Percentiles rank a stretch among this genome's conserved stretches.
phyloP scores from a whole-genome alignment of 2,329 filamentous ascomycete genomes.

The Bipolaris bicolor region DNA sequence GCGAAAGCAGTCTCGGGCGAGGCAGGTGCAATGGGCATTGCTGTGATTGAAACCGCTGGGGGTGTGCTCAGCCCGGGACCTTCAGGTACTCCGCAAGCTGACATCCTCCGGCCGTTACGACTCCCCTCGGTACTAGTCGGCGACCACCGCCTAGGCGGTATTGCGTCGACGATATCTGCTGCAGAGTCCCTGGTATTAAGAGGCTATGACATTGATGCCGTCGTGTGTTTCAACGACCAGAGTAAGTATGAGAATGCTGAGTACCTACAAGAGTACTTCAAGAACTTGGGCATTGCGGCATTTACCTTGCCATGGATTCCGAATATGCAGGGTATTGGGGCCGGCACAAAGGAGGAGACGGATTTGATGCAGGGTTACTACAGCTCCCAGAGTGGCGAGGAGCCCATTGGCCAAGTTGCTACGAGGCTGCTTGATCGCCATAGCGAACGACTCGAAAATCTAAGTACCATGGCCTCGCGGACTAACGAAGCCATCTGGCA shows the following conservation, averaged over 20 bases:
- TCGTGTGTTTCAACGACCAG: conserved; percentile 71
- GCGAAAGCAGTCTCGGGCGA: conserved; percentile 12
- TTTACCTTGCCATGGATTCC: conserved; percentile 67
- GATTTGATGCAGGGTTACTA: conserved; percentile 71
- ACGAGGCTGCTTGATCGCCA: conserved; percentile 62
- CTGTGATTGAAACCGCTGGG: conserved; percentile 81
- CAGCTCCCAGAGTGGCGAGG: conserved; percentile 45
- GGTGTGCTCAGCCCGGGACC: conserved; percentile 81
- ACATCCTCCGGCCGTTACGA: conserved; percentile 76
- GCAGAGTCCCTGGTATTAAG: conserved; percentile 79
- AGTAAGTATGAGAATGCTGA: conserved; percentile 69
- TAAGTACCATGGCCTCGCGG: conserved; percentile 66
- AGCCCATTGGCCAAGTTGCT: conserved; percentile 55
- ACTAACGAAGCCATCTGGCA: conserved; percentile 74
- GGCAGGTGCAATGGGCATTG: conserved; percentile 30
- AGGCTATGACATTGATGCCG: conserved; percentile 75
- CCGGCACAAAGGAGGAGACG: conserved; percentile 54
- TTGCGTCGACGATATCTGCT: conserved; percentile 78
- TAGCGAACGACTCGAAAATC: conserved; percentile 59
- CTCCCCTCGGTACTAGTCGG: conserved; percentile 76
- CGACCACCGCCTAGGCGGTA: conserved; percentile 77
- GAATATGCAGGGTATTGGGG: conserved; percentile 32
- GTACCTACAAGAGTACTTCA: conserved; percentile 73
- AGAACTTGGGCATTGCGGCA: conserved; percentile 61
- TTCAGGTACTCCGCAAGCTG: conserved; percentile 76